phyloP scores from a whole-genome alignment of 192 early-diverging fungal species.

The Coemansia sp. region DNA sequence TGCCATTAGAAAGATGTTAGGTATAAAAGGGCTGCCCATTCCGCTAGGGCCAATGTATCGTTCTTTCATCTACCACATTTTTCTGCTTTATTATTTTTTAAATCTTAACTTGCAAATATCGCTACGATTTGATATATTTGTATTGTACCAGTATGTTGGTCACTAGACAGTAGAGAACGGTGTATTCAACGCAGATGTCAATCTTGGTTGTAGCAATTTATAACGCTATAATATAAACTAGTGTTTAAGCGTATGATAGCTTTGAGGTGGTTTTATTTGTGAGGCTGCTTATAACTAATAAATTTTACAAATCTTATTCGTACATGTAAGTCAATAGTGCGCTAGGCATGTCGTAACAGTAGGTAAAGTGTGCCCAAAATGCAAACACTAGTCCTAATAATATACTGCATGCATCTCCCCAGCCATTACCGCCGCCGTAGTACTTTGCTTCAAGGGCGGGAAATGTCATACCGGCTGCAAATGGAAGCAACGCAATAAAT shows the following conservation, averaged over 20 bases:
- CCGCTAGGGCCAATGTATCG: too few relatives aligned
- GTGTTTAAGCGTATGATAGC: neutral
- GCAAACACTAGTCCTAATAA: conserved; percentile 30
- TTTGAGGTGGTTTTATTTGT: neutral
- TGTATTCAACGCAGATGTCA: neutral
- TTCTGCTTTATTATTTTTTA: neutral
- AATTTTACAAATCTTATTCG: neutral
- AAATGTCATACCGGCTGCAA: conserved; percentile 41
- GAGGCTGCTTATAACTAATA: neutral
- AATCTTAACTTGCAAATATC: neutral
- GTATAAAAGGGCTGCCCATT: neutral
- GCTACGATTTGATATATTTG: neutral
- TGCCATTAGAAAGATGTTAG: too few relatives aligned
- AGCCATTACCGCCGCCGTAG: conserved; percentile 42
- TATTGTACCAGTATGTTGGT: neutral
- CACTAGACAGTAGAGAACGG: neutral
- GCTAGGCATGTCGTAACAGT: conserved; percentile 31
- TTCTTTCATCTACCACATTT: too few relatives aligned
- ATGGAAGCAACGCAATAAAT: conserved; percentile 31
- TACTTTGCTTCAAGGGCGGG: conserved; percentile 30
- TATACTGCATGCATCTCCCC: conserved; percentile 30
- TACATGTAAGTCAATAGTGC: conserved; percentile 13
- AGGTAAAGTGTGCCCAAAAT: conserved; percentile 38
- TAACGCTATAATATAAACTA: neutral
- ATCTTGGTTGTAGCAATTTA: neutral